These are phyloP conservation scores for Aspergillus uvarum DNA, from an alignment of 2,329 filamentous ascomycete genomes.

Conservation along the genomic window DNA sequence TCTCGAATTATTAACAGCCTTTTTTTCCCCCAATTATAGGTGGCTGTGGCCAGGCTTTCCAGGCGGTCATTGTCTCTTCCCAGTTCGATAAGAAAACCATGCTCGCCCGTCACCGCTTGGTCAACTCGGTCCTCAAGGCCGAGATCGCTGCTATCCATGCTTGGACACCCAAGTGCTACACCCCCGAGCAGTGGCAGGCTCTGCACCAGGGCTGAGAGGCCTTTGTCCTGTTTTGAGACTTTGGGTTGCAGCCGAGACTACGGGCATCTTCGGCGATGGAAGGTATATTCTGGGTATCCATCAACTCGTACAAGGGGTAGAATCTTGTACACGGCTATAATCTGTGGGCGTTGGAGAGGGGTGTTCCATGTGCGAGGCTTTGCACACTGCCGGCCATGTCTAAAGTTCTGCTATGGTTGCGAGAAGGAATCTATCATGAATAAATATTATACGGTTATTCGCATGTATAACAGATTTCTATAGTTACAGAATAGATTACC, in stretches of 20 bases:
- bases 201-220: constrained; percentile 47
- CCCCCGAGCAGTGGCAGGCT: constrained; percentile 82
- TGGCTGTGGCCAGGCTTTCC: constrained; percentile 69
- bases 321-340: not conserved
- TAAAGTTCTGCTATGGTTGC: constrained; percentile 7
- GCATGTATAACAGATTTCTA: constrained; percentile 1
- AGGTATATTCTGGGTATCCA: not conserved
- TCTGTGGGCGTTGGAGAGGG: not conserved
- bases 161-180: constrained; percentile 93
- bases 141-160: constrained; percentile 92
- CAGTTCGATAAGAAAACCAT: constrained; percentile 70
- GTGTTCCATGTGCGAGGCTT: not conserved
- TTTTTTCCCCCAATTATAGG: constrained; percentile 38
- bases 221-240: not conserved
- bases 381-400: constrained; percentile 4
- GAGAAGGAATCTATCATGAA: constrained; percentile 9
- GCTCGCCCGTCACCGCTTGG: constrained; percentile 80
- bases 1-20: not conserved
- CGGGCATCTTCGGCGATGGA: not conserved
- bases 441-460: constrained; percentile 4
- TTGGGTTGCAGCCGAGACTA: not conserved
- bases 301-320: not conserved
- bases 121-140: constrained; percentile 77
- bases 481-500: not conserved
- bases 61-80: constrained; percentile 68